These are phyloP conservation scores for Diaporthe capsici DNA, from an alignment of 2,329 filamentous ascomycete species.

Conservation along the genomic window DNA sequence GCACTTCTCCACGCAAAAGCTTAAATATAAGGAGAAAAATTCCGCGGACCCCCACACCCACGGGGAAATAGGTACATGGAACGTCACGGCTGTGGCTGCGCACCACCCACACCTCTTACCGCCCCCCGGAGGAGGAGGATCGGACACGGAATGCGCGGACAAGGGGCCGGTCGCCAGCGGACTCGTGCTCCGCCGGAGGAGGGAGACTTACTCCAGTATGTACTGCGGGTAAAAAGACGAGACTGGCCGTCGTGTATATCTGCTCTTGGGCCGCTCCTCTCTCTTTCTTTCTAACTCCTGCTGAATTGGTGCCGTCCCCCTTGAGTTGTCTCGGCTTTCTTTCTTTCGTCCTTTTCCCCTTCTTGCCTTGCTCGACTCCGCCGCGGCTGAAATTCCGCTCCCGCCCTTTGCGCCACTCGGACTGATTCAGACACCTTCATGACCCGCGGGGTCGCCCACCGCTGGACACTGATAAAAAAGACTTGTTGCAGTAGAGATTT, in stretches of 20 bases:
- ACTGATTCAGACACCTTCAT: neutral
- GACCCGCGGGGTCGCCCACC: neutral
- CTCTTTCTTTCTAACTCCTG: neutral
- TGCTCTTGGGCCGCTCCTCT: neutral
- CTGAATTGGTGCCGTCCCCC: neutral
- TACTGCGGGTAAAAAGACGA: neutral
- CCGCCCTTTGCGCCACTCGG: neutral
- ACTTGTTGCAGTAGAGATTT: slow-evolving; percentile 22
- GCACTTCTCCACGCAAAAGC: neutral
- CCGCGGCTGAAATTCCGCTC: neutral
- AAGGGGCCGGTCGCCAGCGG: slow-evolving; percentile 1
- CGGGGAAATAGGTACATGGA: neutral
- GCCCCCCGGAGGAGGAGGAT: neutral
- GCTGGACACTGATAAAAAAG: neutral
- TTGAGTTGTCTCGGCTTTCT: neutral
- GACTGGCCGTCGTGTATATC: neutral
- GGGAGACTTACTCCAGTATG: neutral
- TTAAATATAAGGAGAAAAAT: neutral
- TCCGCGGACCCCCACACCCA: neutral
- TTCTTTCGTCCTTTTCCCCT: neutral
- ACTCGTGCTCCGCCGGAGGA: neutral
- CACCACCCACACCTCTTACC: neutral
- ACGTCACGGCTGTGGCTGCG: neutral
- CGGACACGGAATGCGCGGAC: slow-evolving; percentile 4
- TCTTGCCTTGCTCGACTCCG: neutral